Conservation (phyloP, 2,329 filamentous ascomycete genomes). For the Peltaster fructicola region DNA sequence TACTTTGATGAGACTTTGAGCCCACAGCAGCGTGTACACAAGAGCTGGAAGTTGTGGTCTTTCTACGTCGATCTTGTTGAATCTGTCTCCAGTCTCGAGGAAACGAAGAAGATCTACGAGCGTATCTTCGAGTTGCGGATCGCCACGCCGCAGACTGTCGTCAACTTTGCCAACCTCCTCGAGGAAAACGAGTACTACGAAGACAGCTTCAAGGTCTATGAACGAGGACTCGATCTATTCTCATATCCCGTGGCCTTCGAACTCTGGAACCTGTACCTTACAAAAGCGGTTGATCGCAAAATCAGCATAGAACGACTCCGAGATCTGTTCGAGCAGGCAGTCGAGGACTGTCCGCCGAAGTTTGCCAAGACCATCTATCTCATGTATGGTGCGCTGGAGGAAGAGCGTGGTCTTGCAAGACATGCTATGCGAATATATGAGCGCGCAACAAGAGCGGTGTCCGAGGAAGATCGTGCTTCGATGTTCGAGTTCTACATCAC, state of each 20-base stretch:
- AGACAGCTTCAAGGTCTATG: constrained; percentile 94
- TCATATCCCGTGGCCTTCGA: constrained; percentile 96
- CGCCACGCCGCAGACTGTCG: constrained; percentile 91
- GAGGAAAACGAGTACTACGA: constrained; percentile 93
- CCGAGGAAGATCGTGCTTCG: constrained; percentile 82
- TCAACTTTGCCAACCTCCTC: constrained; percentile 91
- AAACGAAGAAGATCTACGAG: constrained; percentile 89
- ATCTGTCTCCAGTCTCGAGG: constrained; percentile 75
- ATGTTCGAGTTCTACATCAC: constrained; percentile 99
- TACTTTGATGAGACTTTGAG: constrained; percentile 93
- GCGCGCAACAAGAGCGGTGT: constrained; percentile 81
- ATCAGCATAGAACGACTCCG: constrained; percentile 86
- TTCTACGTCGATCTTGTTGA: constrained; percentile 98
- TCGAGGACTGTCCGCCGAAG: constrained; percentile 84
- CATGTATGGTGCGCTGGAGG: constrained; percentile 96
- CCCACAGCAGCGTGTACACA: constrained; percentile 91
- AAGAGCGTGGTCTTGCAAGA: constrained; percentile 81
- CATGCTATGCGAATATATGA: constrained; percentile 99
- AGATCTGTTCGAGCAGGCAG: constrained; percentile 91
- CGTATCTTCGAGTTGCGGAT: constrained; percentile 96
- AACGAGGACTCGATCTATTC: constrained; percentile 92
- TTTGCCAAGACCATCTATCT: constrained; percentile 93
- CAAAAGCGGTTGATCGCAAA: constrained; percentile 89
- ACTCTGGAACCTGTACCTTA: constrained; percentile 94
- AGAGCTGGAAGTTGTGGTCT: constrained; percentile 98